Evolutionary conservation across 2,329 filamentous ascomycete genomes (phyloP).

Genomic region (Penicillium janthinellum): DNA sequence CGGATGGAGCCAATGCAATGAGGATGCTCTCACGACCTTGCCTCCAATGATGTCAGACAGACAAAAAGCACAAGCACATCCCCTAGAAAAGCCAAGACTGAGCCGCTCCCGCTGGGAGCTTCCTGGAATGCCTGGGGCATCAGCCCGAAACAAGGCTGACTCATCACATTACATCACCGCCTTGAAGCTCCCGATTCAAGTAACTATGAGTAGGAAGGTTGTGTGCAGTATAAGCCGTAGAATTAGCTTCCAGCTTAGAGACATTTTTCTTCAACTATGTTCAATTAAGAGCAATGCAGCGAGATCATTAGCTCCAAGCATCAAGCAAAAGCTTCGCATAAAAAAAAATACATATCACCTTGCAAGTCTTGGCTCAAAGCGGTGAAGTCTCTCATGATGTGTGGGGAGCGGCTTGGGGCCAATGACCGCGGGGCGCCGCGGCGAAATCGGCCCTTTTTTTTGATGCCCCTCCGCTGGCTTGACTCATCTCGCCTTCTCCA

Average conservation of each 20-base stretch:
- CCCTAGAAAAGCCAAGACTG: slow-evolving; percentile 4
- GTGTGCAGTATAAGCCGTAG: too few relatives aligned
- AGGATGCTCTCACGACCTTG: background rate
- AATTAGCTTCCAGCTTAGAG: too few relatives aligned
- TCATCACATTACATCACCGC: slow-evolving; percentile 14
- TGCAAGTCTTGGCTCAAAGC: slow-evolving; percentile 4
- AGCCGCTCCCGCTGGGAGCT: background rate
- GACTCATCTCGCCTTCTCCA: slow-evolving; percentile 28
- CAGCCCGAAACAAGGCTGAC: slow-evolving; percentile 9
- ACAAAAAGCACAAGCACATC: slow-evolving; percentile 5
- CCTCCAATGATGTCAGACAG: slow-evolving; percentile 17
- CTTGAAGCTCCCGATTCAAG: too few relatives aligned
- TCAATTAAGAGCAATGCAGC: background rate
- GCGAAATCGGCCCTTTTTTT: slow-evolving; percentile 35
- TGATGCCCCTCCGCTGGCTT: slow-evolving; percentile 28
- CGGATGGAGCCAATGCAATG: background rate
- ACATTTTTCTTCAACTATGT: background rate
- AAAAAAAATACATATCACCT: background rate
- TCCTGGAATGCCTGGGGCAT: slow-evolving; percentile 10
- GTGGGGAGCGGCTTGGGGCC: slow-evolving; percentile 18
- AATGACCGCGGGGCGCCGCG: slow-evolving; percentile 19
- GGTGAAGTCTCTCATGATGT: slow-evolving; percentile 14
- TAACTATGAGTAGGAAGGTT: too few relatives aligned
- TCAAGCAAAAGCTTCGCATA: background rate
- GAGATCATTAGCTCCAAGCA: too few relatives aligned